Evolutionary conservation across 441 rosid genomes (phyloP).

Genomic region (Sinapis alba): DNA sequence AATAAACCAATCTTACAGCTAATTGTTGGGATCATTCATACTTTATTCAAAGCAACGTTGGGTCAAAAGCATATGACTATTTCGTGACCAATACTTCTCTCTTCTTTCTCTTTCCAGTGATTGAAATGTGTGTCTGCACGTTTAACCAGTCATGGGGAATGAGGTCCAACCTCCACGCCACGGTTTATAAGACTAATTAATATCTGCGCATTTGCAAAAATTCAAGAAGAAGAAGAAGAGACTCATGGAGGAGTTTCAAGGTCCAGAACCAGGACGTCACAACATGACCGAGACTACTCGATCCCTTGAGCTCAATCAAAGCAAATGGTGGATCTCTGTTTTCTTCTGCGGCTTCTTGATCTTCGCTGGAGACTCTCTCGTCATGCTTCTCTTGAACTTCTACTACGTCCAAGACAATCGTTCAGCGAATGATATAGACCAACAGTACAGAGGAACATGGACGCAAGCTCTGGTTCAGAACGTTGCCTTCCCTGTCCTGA

Average conservation of each 20-base stretch:
- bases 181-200: background rate
- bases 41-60: slow-evolving; percentile 13
- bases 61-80: slow-evolving; percentile 32
- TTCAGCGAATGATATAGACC: slow-evolving; percentile 9
- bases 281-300: slow-evolving; percentile 4
- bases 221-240: background rate
- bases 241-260: slow-evolving; percentile 1
- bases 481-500: slow-evolving; percentile 42
- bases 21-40: background rate
- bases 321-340: slow-evolving; percentile 39
- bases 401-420: slow-evolving; percentile 32
- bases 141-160: background rate
- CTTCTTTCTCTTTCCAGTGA: slow-evolving; percentile 11
- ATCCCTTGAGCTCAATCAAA: slow-evolving; percentile 13
- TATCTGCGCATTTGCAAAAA: background rate
- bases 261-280: background rate
- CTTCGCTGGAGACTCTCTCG: slow-evolving; percentile 34
- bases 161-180: background rate
- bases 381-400: slow-evolving; percentile 36
- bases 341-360: slow-evolving; percentile 27
- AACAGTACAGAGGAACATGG: slow-evolving; percentile 41
- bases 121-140: slow-evolving; percentile 1
- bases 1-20: slow-evolving; percentile 12
- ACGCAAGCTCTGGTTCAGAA: slow-evolving; percentile 36
- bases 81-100: slow-evolving; percentile 28